Conservation (phyloP, 2,329 filamentous ascomycete species). For the Spiromastix sp. region DNA sequence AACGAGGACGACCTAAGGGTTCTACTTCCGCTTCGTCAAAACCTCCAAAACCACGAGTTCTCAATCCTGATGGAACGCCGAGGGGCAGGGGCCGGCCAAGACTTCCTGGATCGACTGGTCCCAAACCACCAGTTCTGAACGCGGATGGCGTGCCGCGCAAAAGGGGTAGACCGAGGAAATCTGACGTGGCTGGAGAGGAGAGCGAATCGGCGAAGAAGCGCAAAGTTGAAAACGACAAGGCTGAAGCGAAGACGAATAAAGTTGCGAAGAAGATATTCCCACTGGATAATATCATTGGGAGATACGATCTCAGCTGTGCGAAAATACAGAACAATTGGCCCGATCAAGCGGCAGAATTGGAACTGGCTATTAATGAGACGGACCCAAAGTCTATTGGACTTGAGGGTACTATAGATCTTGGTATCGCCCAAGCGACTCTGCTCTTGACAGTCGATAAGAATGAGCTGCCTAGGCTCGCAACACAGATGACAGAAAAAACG, state of each 20-base stretch:
- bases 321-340: conserved; percentile 11
- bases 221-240: not conserved
- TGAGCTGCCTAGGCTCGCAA: too few relatives aligned
- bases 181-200: not conserved
- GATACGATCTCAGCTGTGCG: conserved; percentile 8
- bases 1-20: conserved; percentile 10
- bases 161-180: conserved; percentile 9
- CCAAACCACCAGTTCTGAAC: conserved; percentile 1
- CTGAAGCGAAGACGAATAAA: not conserved
- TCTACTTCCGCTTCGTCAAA: conserved; percentile 1
- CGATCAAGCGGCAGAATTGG: conserved; percentile 8
- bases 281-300: conserved; percentile 10
- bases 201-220: not conserved
- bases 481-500: too few relatives aligned
- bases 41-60: not conserved
- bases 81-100: conserved; percentile 1
- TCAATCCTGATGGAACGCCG: conserved; percentile 1
- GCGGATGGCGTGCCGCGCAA: not conserved
- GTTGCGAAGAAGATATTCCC: not conserved
- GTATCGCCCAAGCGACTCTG: conserved; percentile 5
- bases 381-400: conserved; percentile 8
- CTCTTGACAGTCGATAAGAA: too few relatives aligned
- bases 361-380: conserved; percentile 9
- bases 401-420: conserved; percentile 13
- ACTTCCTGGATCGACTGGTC: not conserved